Base-by-base conservation (phyloP, 352 stramenopile species). In the Pythium utonaiense region DNA sequence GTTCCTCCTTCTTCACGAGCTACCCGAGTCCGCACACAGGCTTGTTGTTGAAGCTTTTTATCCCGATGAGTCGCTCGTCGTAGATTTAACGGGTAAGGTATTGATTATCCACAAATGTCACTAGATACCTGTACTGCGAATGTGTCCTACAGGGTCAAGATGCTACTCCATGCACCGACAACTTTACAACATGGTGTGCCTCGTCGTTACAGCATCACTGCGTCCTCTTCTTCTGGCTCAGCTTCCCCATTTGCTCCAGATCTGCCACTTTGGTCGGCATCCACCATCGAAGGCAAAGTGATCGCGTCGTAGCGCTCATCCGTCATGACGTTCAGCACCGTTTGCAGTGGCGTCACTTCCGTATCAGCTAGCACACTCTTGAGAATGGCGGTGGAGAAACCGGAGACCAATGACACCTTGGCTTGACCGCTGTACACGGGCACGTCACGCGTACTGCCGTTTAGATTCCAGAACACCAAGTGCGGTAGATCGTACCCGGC, bases 391-490 rank as follows among this genome's bases (percentile, higher is more conserved):
- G 64, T 71, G 33, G 75, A 85, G 71, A 79, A 85, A 10, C 75
- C 75, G 28, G 75, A 85, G 7, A 85, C 64, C 34, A 85, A 65
- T 36, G 73, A 77, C 34, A 82, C 75, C 22, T 74, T 75, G 14
- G 73, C 68, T 40, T 73, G 44, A 21, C 68, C 64, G 21, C 52
- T 65, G 45, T 71, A 60, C 6, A 49, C 53, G 3, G 73, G 73
- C 16, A 77, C 42, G 59, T 85, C 76, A 6, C 27, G 62, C n/a
- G 52, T 61, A 0, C 31, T 53, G 19, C 76, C 73, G 27, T 82
- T 79, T 25, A 91, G 65, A 62, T 93, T 91, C 83, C 83, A 93
- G 55, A 89, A 91, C 12, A 89, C 74, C 7, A 93, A 53, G 30
- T 84, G 69, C n/a, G 81, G 83, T 24, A 83, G 65, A 1, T 53